Conservation (phyloP, 352 stramenopile genomes). For the Peronospora belbahrii region DNA sequence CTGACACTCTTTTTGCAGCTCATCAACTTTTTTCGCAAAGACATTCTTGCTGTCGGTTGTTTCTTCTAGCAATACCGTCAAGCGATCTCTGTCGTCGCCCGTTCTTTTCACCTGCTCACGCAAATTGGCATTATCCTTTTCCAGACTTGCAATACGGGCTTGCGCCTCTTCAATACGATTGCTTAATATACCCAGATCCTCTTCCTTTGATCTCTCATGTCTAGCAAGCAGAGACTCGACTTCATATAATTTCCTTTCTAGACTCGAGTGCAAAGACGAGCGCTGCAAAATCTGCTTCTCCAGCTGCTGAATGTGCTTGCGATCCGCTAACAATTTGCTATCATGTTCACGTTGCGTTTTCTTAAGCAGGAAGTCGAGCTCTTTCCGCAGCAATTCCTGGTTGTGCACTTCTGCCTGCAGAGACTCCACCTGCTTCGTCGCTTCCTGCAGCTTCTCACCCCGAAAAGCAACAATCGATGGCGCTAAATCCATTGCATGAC, state of each 20-base stretch:
- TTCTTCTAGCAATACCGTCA: constrained; percentile 26
- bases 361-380: constrained; percentile 64
- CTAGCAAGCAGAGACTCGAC: constrained; percentile 48
- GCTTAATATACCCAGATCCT: constrained; percentile 31
- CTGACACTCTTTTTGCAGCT: constrained; percentile 27
- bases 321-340: constrained; percentile 45
- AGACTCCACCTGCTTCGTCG: constrained; percentile 32
- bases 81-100: constrained; percentile 25
- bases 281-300: constrained; percentile 72
- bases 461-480: constrained; percentile 69
- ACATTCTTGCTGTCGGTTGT: constrained; percentile 44
- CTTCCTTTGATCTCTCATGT: constrained; percentile 40
- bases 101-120: constrained; percentile 22
- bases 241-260: constrained; percentile 71
- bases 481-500: constrained; percentile 51
- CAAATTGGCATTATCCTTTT: constrained; percentile 36
- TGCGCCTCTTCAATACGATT: constrained; percentile 27
- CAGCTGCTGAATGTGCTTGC: constrained; percentile 61
- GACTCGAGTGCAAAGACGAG: constrained; percentile 44
- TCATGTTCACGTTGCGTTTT: constrained; percentile 68
- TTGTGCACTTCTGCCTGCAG: constrained; percentile 60
- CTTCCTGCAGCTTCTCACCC: constrained; percentile 65
- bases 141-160: constrained; percentile 22
- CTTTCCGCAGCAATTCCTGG: constrained; percentile 47
- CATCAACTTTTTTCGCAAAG: constrained; percentile 49